Evolutionary conservation across 2,329 filamentous ascomycete genomes (phyloP), one percentile per base, ranked within the genome.

Genomic region (Apiospora kogelbergensis): DNA sequence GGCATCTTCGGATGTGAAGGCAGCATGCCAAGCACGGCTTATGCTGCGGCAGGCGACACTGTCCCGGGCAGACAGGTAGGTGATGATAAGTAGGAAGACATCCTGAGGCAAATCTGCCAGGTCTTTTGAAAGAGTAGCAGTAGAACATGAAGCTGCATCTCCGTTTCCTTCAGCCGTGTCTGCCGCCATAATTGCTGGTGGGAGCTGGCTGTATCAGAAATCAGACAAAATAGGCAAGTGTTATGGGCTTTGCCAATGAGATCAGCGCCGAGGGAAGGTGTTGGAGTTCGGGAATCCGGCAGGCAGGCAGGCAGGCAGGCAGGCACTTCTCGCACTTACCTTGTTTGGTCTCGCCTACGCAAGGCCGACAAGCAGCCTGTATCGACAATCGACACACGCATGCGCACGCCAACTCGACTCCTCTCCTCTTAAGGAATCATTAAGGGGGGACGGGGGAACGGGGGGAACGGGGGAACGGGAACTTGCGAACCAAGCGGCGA

Each of bases 41-140:
- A 90, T 84, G 26, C 81, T 81, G 66, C 86, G 87, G 74, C 83
- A 86, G 64, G 81, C 78, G 20, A 90, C 74, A 67, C 84, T 78
- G 71, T 89, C 87, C 22, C 74, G 77, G 2, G 88, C 82, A 0
- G 83, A 76, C 20, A 91, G 80, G 71, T 85, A 76, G 2, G 74
- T 79, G 44, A 86, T 70, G 67, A 91, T 78, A 65, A 88, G 80
- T 69, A 88, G 80, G 72, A 91, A 89, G 63, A 91, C 75, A 67
- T 89, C 87, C 72, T 84, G 82, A n/a, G 88, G 88, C 46, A 91
- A 80, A 20, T 82, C 77, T 11, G 78, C 80, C 40, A 86, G 77
- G 70, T 81, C 78, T 77, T 77, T 60, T 11, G 6, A 13, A n/a
- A 60, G 26, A 20, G 53, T 60, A n/a, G 53, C 53, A 60, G 30